Evolutionary conservation across 208 protist species (phyloP).

Genomic region (Spironucleus salmonicida): DNA sequence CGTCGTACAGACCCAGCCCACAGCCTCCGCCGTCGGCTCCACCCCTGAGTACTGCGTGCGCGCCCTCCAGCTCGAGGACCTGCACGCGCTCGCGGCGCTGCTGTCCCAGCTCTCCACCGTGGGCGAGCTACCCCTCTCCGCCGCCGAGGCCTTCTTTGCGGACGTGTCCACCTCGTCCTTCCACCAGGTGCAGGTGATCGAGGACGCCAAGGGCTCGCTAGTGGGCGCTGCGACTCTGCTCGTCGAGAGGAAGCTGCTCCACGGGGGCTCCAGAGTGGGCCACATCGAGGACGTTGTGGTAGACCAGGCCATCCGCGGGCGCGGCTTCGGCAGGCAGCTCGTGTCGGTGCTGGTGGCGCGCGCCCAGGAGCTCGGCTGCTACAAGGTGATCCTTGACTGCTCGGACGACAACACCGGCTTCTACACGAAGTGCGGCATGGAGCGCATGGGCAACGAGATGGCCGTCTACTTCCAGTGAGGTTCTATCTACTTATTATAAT

Average conservation of each 20-base stretch:
- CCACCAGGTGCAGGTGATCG: not conserved
- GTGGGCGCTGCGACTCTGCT: constrained; percentile 49
- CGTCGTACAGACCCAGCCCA: too few relatives aligned
- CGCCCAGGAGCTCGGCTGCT: constrained; percentile 38
- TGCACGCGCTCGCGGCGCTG: not conserved
- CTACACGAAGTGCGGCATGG: constrained; percentile 55
- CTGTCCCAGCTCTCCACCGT: constrained; percentile 11
- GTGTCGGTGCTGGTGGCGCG: constrained; percentile 41
- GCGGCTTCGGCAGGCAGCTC: constrained; percentile 47
- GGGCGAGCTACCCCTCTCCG: not conserved
- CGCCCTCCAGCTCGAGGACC: not conserved
- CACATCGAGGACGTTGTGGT: constrained; percentile 66
- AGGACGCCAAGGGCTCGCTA: constrained; percentile 31
- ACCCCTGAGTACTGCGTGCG: not conserved
- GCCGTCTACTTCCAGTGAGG: constrained; percentile 44
- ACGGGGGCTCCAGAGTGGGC: constrained; percentile 43
- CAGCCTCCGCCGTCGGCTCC: not conserved
- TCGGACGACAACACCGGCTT: constrained; percentile 53
- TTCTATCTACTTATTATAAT: too few relatives aligned
- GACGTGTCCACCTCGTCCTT: not conserved
- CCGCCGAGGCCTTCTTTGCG: not conserved
- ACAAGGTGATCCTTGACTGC: constrained; percentile 61
- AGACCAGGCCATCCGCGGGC: constrained; percentile 47
- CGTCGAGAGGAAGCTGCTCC: constrained; percentile 55
- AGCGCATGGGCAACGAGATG: constrained; percentile 52